These are phyloP conservation scores for Candida maesae DNA, from an alignment of 805 yeast species.

Conservation along the genomic window DNA sequence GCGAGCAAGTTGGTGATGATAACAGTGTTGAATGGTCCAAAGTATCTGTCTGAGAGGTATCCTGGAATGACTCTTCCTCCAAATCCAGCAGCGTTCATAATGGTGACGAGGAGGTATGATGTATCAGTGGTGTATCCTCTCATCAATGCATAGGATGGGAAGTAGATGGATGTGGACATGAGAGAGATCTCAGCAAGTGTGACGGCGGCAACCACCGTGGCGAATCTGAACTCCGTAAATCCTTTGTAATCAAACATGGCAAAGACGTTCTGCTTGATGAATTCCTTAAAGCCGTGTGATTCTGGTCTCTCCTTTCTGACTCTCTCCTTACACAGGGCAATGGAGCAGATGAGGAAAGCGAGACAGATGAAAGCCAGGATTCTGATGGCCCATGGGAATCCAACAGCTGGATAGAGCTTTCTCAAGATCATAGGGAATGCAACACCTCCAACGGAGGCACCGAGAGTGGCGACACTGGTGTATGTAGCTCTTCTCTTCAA, in stretches of 20 bases:
- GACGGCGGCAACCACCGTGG: conserved; percentile 38
- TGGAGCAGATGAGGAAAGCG: conserved; percentile 34
- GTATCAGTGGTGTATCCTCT: conserved; percentile 41
- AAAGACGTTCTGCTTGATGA: conserved; percentile 21
- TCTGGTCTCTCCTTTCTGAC: conserved; percentile 21
- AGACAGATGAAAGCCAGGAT: conserved; percentile 46
- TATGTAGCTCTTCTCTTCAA: conserved; percentile 54
- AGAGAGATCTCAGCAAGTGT: conserved; percentile 33
- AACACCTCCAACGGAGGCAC: conserved; percentile 57
- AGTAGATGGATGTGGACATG: conserved; percentile 44
- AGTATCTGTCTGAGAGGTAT: conserved; percentile 37
- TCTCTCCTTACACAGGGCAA: conserved; percentile 40
- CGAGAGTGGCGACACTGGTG: conserved; percentile 45
- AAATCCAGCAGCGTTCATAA: conserved; percentile 43
- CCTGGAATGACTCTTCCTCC: conserved; percentile 45
- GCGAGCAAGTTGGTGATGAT: conserved; percentile 32
- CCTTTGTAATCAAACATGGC: conserved; percentile 37
- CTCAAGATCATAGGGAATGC: conserved; percentile 52
- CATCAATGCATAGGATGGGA: conserved; percentile 50
- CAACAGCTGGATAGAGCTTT: conserved; percentile 45
- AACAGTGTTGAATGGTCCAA: conserved; percentile 53
- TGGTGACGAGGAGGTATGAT: conserved; percentile 45
- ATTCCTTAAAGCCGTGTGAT: conserved; percentile 3
- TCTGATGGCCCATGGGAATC: conserved; percentile 60
- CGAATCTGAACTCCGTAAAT: conserved; percentile 27